Conservation (phyloP, 176 grass and related monocot genomes). For the Zea luxurians region DNA sequence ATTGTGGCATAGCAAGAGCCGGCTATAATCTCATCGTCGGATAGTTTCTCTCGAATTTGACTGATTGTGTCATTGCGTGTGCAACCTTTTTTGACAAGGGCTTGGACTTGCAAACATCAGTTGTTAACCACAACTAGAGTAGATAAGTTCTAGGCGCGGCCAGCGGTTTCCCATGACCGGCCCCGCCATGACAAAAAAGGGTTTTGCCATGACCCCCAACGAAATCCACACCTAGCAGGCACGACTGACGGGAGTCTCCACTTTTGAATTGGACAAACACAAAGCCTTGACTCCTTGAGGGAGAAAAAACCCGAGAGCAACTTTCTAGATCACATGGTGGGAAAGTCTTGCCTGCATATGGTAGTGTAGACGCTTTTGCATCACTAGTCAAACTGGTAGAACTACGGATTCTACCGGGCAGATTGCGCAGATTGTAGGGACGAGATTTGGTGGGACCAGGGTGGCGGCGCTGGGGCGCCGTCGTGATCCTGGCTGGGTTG, state of each 20-base stretch:
- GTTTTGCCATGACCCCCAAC: not conserved
- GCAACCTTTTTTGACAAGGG: constrained; percentile 30
- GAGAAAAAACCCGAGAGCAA: not conserved
- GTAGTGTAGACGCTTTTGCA: constrained; percentile 9
- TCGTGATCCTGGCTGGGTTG: not conserved
- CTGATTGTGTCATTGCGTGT: constrained; percentile 22
- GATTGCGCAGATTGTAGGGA: too few relatives aligned
- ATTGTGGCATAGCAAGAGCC: not conserved
- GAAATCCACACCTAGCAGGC: not conserved
- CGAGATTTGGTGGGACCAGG: too few relatives aligned
- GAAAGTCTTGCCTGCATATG: not conserved
- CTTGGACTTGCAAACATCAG: constrained; percentile 18
- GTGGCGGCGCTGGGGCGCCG: not conserved
- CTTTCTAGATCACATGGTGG: not conserved
- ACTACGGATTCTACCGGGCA: too few relatives aligned
- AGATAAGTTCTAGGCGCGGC: not conserved
- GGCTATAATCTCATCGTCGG: not conserved
- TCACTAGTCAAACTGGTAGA: constrained; percentile 31
- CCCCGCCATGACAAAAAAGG: not conserved
- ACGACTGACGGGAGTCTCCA: not conserved
- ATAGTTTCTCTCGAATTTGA: constrained; percentile 13
- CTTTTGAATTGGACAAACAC: constrained; percentile 29
- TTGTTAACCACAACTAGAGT: not conserved
- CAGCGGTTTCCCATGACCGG: not conserved
- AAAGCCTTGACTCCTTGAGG: not conserved